Evolutionary conservation across 441 rosid species (phyloP), one percentile per base, ranked within the genome.

Genomic region (Populus hybrid): DNA sequence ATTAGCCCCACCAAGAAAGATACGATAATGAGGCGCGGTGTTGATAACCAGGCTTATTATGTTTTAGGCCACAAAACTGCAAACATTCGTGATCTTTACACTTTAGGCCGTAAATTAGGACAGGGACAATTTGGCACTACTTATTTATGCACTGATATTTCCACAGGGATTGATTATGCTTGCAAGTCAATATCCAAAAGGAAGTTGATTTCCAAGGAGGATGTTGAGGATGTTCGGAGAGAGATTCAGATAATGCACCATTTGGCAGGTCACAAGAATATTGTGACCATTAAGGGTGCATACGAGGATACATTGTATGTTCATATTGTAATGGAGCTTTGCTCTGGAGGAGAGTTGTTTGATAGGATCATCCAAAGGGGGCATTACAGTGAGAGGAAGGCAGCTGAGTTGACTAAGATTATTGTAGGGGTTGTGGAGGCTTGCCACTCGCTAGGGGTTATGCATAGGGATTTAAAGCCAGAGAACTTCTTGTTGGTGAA

Each of bases 201-300:
- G 88, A 95, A 95, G 75, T 59, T 95, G 85, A 92, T 95, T 38
- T 89, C 97, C 71, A 95, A 78, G 78, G 99, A 95, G 84, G 99
- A 95, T 78, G 94, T 95, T 68, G 99, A 93, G 77, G 99, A 95
- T 83, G 98, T 94, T 73, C 83, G 99, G 70, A 89, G 99, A 78
- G 99, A 95, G 88, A 95, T 95, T 84, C 98, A 94, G 92, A 93
- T 94, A 81, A 95, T 95, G 99, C 99, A 95, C 80, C 99, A 93
- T 87, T 91, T 95, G 86, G 99, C 98, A 0, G 98, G 97, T 83
- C 99, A 95, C 80, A 92, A 85, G 85, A 93, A 93, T 75, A 93
- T 95, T 78, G 98, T 95, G 74, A 93, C 93, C 1, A 95, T 95
- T 32, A 95, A 92, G 86, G 98, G 99, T 80, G 98, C 99, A 46